Evolutionary conservation across 345 rosid genomes (phyloP).

Genomic region (Litchi chinensis): DNA sequence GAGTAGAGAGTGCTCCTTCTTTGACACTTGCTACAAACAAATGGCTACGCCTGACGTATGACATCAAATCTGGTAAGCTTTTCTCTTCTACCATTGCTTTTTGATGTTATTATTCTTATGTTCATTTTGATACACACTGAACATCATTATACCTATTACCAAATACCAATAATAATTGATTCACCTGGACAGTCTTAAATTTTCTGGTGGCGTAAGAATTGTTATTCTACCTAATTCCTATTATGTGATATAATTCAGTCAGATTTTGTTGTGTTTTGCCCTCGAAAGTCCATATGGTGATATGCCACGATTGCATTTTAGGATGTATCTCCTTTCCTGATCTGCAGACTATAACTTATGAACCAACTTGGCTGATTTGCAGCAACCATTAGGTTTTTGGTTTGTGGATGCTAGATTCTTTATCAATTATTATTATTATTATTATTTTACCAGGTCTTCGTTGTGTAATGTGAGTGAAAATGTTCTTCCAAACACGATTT

Average conservation of each 20-base stretch:
- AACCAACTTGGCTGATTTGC: neutral
- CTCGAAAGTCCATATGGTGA: neutral
- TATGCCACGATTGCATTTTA: neutral
- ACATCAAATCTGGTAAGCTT: constrained; percentile 59
- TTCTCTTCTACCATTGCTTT: neutral
- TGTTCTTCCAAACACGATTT: neutral
- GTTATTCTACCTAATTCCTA: neutral
- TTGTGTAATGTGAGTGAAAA: neutral
- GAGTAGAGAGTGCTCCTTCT: constrained; percentile 63
- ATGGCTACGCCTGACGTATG: constrained; percentile 85
- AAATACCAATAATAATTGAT: neutral
- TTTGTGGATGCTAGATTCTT: neutral
- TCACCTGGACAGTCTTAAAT: constrained; percentile 13
- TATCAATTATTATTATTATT: neutral
- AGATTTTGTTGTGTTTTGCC: neutral
- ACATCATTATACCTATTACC: neutral
- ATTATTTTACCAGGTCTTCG: neutral
- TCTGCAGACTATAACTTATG: neutral
- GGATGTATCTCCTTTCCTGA: neutral
- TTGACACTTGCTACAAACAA: constrained; percentile 73
- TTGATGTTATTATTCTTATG: constrained; percentile 3
- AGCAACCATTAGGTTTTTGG: neutral
- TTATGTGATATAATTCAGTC: neutral
- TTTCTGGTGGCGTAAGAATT: constrained; percentile 9
- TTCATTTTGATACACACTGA: constrained; percentile 10